Conservation (phyloP, 768 basidiomycete genomes). For the Boletus tylopilopsis region DNA sequence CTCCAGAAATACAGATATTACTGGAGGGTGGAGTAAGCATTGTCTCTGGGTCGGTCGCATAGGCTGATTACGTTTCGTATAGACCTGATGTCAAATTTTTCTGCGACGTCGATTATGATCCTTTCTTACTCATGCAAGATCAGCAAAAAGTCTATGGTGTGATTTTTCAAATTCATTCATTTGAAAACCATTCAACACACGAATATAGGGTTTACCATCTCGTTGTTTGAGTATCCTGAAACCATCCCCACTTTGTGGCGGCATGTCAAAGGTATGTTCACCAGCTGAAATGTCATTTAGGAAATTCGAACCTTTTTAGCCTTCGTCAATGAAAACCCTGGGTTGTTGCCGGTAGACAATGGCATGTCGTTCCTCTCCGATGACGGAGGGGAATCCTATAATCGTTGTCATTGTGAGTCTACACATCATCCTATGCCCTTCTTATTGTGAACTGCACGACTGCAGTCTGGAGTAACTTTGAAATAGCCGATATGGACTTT, state of each 20-base stretch:
- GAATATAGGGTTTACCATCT: slow-evolving; percentile 67
- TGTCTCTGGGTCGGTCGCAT: neutral
- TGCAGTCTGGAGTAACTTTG: slow-evolving; percentile 70
- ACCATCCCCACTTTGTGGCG: slow-evolving; percentile 84
- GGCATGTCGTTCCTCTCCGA: slow-evolving; percentile 74
- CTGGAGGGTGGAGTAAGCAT: slow-evolving; percentile 82
- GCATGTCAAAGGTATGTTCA: slow-evolving; percentile 55
- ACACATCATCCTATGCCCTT: neutral
- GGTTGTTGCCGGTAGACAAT: slow-evolving; percentile 60
- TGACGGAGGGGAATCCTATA: slow-evolving; percentile 63
- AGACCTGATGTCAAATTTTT: slow-evolving; percentile 79
- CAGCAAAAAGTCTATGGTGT: slow-evolving; percentile 80
- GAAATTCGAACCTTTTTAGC: slow-evolving; percentile 39
- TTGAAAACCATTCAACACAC: slow-evolving; percentile 23
- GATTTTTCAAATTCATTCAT: neutral
- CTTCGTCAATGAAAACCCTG: slow-evolving; percentile 61
- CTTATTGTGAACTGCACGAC: slow-evolving; percentile 20
- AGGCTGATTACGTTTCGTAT: slow-evolving; percentile 7
- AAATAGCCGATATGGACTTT: slow-evolving; percentile 86
- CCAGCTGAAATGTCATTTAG: neutral
- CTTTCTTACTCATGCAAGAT: slow-evolving; percentile 78
- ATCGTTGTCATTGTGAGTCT: slow-evolving; percentile 71
- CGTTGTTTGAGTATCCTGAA: slow-evolving; percentile 70
- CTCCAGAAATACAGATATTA: slow-evolving; percentile 79
- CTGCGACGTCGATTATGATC: slow-evolving; percentile 77